phyloP scores from a whole-genome alignment of 1,139 yeast species.

The Blastobotrys elegans region DNA sequence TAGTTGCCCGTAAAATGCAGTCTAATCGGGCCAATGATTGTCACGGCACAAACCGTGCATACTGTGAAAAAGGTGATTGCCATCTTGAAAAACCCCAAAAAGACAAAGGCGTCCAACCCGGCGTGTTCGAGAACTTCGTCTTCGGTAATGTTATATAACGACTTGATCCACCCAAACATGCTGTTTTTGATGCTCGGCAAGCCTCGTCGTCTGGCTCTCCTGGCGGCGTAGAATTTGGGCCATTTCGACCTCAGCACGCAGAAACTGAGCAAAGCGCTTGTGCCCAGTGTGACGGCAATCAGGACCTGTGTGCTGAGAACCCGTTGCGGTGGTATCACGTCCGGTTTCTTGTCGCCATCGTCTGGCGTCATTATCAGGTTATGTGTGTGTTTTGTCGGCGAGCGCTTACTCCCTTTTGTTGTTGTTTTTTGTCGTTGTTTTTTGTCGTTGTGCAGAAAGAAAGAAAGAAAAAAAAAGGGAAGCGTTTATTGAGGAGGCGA shows the following conservation, averaged over 20 bases:
- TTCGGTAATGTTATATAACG: conserved; percentile 60
- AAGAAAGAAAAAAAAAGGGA: neutral
- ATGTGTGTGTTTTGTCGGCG: neutral
- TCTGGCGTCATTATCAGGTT: neutral
- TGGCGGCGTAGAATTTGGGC: conserved; percentile 67
- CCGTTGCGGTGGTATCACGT: conserved; percentile 16
- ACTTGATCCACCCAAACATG: conserved; percentile 75
- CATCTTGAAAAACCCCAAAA: conserved; percentile 73
- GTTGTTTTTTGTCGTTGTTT: neutral
- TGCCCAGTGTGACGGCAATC: conserved; percentile 60
- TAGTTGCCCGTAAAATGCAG: conserved; percentile 64
- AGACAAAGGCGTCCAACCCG: conserved; percentile 91
- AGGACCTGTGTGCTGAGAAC: conserved; percentile 33
- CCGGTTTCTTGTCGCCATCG: neutral
- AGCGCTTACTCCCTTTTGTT: neutral
- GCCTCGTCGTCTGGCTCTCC: conserved; percentile 35
- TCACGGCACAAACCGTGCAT: conserved; percentile 57
- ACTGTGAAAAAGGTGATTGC: conserved; percentile 57
- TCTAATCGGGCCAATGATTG: conserved; percentile 68
- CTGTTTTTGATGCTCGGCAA: conserved; percentile 44
- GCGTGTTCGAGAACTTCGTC: conserved; percentile 79
- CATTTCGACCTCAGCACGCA: conserved; percentile 59
- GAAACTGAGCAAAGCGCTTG: conserved; percentile 58
- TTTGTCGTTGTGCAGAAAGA: neutral
- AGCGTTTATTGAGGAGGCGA: no score